A percentile compares a stretch with the other conserved stretches of the same genome.
phyloP scores from a whole-genome alignment of 73 alveolate genomes.

The Tetrahymena borealis region DNA sequence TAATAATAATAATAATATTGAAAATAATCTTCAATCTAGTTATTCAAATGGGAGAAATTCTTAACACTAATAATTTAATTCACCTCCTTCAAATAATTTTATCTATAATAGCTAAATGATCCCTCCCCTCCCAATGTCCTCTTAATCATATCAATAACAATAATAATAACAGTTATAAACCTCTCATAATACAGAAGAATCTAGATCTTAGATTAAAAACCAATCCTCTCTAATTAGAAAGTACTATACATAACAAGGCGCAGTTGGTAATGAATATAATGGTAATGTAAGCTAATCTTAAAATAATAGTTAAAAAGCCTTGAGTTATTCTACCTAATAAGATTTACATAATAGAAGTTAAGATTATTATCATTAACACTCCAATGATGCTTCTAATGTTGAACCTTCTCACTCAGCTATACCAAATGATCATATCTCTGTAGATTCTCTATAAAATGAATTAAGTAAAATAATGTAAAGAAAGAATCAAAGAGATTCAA shows the following conservation, averaged over 20 bases:
- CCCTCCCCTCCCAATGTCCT: not conserved
- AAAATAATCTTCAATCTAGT: not conserved
- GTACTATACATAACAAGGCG: not conserved
- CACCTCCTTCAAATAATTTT: not conserved
- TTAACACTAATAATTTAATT: not conserved
- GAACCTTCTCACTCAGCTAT: not conserved
- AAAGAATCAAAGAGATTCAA: not conserved
- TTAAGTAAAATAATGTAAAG: not conserved
- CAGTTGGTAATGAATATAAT: not conserved
- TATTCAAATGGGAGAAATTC: not conserved
- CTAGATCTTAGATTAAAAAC: not conserved
- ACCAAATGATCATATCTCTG: not conserved
- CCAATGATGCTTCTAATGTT: not conserved
- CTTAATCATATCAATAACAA: not conserved
- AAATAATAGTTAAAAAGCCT: not conserved
- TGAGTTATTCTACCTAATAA: not conserved
- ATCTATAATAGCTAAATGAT: not conserved
- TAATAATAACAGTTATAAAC: not conserved
- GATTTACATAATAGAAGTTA: not conserved
- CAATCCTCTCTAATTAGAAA: not conserved
- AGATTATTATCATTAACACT: not conserved
- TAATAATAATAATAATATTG: not conserved
- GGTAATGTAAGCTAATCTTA: not conserved
- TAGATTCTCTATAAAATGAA: not conserved
- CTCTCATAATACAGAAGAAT: not conserved